Evolutionary conservation across 768 basidiomycete species (phyloP).

Genomic region (Antrodiella citrinella): DNA sequence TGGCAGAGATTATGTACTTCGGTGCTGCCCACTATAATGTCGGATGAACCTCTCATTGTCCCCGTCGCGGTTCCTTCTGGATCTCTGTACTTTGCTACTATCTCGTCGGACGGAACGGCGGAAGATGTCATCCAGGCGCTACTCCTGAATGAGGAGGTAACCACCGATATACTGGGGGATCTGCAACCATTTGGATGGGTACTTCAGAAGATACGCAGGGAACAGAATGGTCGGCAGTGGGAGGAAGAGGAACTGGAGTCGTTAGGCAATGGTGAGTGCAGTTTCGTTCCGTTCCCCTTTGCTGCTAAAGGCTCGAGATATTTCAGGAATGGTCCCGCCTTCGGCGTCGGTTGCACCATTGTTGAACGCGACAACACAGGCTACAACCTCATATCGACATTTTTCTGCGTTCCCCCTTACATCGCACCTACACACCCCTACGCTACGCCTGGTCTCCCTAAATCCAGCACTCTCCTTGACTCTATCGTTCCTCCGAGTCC

Average conservation of each 20-base stretch:
- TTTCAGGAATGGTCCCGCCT: conserved; percentile 43
- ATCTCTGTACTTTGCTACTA: conserved; percentile 54
- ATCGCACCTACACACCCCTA: conserved; percentile 56
- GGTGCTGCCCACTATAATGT: conserved; percentile 23
- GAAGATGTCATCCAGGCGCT: conserved; percentile 54
- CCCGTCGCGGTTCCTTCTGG: conserved; percentile 54
- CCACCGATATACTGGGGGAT: conserved; percentile 46
- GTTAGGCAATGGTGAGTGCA: conserved; percentile 51
- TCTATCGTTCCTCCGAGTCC: conserved; percentile 56
- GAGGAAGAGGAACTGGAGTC: conserved; percentile 60
- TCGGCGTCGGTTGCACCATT: conserved; percentile 43
- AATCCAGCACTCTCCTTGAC: conserved; percentile 49
- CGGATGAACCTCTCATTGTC: conserved; percentile 39
- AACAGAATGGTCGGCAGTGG: conserved; percentile 56
- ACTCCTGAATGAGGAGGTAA: conserved; percentile 38
- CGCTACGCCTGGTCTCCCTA: conserved; percentile 63
- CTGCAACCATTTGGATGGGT: conserved; percentile 58
- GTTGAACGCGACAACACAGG: conserved; percentile 32
- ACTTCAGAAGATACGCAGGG: conserved; percentile 53
- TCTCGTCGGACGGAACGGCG: conserved; percentile 43
- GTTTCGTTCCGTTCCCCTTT: no score
- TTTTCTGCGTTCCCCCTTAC: conserved; percentile 70
- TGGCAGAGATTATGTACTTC: background rate
- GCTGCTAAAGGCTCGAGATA: no score
- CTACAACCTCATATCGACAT: conserved; percentile 33